Evolutionary conservation across 495 filamentous ascomycete genomes (phyloP).

Genomic region (Penicillium angulare): DNA sequence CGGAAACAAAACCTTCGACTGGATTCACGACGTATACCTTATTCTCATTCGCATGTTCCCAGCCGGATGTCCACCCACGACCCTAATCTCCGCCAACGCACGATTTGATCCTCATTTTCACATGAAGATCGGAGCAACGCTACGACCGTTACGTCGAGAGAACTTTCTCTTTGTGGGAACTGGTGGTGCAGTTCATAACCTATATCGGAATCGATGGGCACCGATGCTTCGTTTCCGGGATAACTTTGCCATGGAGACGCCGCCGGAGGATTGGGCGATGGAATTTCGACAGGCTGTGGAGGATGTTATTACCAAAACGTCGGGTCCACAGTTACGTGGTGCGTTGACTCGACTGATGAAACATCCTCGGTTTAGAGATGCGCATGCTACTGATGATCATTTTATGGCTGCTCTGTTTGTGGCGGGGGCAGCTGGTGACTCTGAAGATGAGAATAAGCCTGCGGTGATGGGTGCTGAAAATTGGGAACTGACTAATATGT

Average conservation of each 20-base stretch:
- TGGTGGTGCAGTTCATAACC: slow-evolving; percentile 62
- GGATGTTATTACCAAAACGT: slow-evolving; percentile 49
- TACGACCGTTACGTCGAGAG: slow-evolving; percentile 49
- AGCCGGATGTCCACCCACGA: slow-evolving; percentile 52
- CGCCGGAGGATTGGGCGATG: slow-evolving; percentile 54
- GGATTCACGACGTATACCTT: slow-evolving; percentile 65
- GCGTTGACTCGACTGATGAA: slow-evolving; percentile 59
- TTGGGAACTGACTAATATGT: slow-evolving; percentile 67
- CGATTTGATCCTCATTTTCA: slow-evolving; percentile 63
- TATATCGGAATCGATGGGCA: slow-evolving; percentile 61
- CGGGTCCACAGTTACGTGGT: slow-evolving; percentile 45
- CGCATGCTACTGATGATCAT: slow-evolving; percentile 64
- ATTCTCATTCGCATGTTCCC: slow-evolving; percentile 66
- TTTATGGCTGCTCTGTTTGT: slow-evolving; percentile 60
- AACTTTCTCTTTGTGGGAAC: slow-evolving; percentile 58
- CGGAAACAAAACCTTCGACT: slow-evolving; percentile 52
- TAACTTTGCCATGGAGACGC: slow-evolving; percentile 56
- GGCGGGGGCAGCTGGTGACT: slow-evolving; percentile 50
- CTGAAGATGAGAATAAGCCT: slow-evolving; percentile 43
- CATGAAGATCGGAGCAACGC: slow-evolving; percentile 49
- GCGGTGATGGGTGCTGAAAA: slow-evolving; percentile 52
- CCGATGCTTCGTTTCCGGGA: slow-evolving; percentile 59
- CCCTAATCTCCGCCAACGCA: slow-evolving; percentile 56
- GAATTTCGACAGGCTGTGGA: slow-evolving; percentile 61
- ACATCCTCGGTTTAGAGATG: slow-evolving; percentile 57